phyloP scores from a whole-genome alignment of 2,329 filamentous ascomycete species.

The Hymenoscyphus infarciens region DNA sequence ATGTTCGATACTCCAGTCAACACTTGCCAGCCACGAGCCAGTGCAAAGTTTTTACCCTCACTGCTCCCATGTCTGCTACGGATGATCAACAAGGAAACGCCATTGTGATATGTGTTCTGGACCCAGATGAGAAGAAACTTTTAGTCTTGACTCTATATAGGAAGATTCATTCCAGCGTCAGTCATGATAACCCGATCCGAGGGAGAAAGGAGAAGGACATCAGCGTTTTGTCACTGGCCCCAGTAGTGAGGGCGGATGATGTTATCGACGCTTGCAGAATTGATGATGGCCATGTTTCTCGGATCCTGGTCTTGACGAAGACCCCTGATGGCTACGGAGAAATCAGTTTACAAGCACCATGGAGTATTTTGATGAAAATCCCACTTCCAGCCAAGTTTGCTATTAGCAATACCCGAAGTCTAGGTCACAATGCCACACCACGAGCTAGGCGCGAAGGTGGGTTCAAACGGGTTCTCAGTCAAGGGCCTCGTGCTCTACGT shows the following conservation, averaged over 20 bases:
- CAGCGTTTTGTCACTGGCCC: conserved; percentile 29
- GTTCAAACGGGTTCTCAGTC: conserved; percentile 42
- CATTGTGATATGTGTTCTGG: conserved; percentile 66
- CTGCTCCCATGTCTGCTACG: conserved; percentile 52
- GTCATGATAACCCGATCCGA: conserved; percentile 13
- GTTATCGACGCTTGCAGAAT: conserved; percentile 72
- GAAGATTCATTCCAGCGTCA: conserved; percentile 30
- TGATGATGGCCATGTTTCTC: conserved; percentile 61
- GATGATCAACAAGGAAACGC: conserved; percentile 53
- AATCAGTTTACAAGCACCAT: conserved; percentile 71
- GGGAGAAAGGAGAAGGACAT: conserved; percentile 35
- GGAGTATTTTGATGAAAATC: conserved; percentile 68
- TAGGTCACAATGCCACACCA: conserved; percentile 54
- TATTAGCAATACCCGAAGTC: conserved; percentile 55
- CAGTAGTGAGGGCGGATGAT: conserved; percentile 50
- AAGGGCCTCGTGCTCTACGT: conserved; percentile 36
- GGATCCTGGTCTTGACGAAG: conserved; percentile 67
- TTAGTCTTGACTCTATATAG: conserved; percentile 63
- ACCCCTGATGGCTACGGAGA: conserved; percentile 60
- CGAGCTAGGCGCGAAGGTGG: conserved; percentile 51
- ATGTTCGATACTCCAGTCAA: conserved; percentile 57
- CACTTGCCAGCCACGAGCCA: conserved; percentile 50
- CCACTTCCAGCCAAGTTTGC: conserved; percentile 55
- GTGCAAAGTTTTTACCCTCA: conserved; percentile 64
- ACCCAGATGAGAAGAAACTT: conserved; percentile 63